Percentiles rank a stretch among this genome's conserved stretches.
phyloP scores from a whole-genome alignment of 2,329 filamentous ascomycete species.

The Saccharata proteae region DNA sequence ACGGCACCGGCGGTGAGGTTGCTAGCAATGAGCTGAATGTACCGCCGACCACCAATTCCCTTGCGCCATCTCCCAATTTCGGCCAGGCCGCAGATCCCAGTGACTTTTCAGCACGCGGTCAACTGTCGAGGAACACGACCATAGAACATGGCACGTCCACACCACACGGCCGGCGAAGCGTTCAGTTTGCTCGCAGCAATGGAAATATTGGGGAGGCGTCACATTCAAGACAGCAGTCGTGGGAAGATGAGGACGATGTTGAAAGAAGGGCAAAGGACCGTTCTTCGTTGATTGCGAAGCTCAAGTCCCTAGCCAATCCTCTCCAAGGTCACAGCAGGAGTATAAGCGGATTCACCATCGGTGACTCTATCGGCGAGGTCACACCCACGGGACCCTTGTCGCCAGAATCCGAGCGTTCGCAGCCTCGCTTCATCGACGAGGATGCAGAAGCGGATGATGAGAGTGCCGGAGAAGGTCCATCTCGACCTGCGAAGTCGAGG shows the following conservation, averaged over 20 bases:
- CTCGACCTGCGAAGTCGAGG: conserved; percentile 39
- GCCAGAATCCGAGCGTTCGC: conserved; percentile 37
- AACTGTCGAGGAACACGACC: conserved; percentile 7
- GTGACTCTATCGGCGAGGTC: conserved; percentile 25
- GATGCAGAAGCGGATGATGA: conserved; percentile 66
- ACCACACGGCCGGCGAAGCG: conserved; percentile 47
- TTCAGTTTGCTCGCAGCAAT: conserved; percentile 57
- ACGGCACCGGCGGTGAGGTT: conserved; percentile 4
- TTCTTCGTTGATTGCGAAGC: conserved; percentile 62
- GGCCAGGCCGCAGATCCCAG: conserved; percentile 5
- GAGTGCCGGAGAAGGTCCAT: conserved; percentile 58
- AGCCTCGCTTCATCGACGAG: conserved; percentile 37
- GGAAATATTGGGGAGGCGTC: conserved; percentile 32
- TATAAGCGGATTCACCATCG: conserved; percentile 34
- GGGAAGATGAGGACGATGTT: conserved; percentile 46
- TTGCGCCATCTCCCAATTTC: conserved; percentile 8
- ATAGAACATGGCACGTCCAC: conserved; percentile 19
- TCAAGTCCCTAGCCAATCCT: conserved; percentile 58
- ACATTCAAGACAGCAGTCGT: conserved; percentile 53
- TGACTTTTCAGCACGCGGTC: conserved; percentile 5
- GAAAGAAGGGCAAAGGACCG: conserved; percentile 38
- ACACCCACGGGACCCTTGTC: conserved; percentile 28
- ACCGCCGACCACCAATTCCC: background rate
- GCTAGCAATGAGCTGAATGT: background rate
- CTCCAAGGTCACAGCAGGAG: conserved; percentile 38